Evolutionary conservation across 2,329 filamentous ascomycete species (phyloP).

Genomic region (Chrysoporthe austroafricana): DNA sequence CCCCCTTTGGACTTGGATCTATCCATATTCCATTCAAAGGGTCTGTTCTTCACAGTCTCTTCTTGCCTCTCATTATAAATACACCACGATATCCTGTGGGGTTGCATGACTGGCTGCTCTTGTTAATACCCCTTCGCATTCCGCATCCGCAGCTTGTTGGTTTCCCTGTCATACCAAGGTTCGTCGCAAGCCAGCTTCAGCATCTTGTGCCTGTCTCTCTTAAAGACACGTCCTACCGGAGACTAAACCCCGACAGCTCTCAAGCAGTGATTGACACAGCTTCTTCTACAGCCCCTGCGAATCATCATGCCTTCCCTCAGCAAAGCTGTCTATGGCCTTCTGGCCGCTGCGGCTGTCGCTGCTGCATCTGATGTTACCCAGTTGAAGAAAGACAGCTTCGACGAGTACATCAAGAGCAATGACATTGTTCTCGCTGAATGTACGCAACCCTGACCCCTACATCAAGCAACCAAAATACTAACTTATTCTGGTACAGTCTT

Average conservation of each 20-base stretch:
- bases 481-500: slow-evolving; percentile 63
- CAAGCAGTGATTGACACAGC: slow-evolving; percentile 4
- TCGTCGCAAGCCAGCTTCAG: slow-evolving; percentile 6
- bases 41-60: slow-evolving; percentile 4
- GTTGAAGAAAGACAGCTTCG: slow-evolving; percentile 85
- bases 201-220: background rate
- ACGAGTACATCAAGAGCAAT: slow-evolving; percentile 82
- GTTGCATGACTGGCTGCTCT: slow-evolving; percentile 12
- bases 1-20: slow-evolving; percentile 7
- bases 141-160: background rate
- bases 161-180: slow-evolving; percentile 18
- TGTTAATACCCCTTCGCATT: background rate
- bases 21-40: slow-evolving; percentile 19
- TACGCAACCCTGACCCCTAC: slow-evolving; percentile 50
- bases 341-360: slow-evolving; percentile 60
- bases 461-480: slow-evolving; percentile 2
- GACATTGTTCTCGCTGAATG: slow-evolving; percentile 93
- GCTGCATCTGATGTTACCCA: slow-evolving; percentile 81
- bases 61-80: slow-evolving; percentile 21
- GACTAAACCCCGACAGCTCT: background rate
- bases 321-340: slow-evolving; percentile 56
- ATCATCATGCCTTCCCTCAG: slow-evolving; percentile 52
- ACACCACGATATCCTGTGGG: slow-evolving; percentile 15
- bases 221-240: background rate
- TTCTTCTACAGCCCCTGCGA: slow-evolving; percentile 15